These are phyloP conservation scores for Luzula sylvatica DNA, from an alignment of 176 grass and related monocot genomes.

Conservation along the genomic window DNA sequence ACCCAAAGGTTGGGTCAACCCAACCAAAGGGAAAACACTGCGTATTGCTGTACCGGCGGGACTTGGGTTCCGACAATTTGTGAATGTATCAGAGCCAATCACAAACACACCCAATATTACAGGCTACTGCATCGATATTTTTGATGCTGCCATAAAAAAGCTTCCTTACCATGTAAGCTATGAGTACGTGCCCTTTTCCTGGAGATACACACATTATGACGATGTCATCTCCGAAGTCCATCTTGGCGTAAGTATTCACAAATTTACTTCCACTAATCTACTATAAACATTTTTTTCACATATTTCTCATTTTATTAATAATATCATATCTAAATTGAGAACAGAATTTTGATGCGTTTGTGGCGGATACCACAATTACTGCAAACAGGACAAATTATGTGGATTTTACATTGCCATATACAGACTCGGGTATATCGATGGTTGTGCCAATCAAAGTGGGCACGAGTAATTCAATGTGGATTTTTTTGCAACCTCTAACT, in stretches of 20 bases:
- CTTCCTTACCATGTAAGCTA: slow-evolving; percentile 30
- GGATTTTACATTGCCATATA: slow-evolving; percentile 62
- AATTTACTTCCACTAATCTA: background rate
- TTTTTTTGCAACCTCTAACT: slow-evolving; percentile 38
- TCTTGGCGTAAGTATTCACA: slow-evolving; percentile 19
- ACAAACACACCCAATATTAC: slow-evolving; percentile 15
- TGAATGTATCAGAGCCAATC: slow-evolving; percentile 21
- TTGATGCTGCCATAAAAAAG: slow-evolving; percentile 27
- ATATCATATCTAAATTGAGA: background rate
- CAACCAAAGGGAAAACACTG: slow-evolving; percentile 23
- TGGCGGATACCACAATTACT: slow-evolving; percentile 51
- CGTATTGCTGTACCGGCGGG: slow-evolving; percentile 41
- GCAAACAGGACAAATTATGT: slow-evolving; percentile 23
- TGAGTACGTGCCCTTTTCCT: slow-evolving; percentile 21
- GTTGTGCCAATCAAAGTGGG: slow-evolving; percentile 26
- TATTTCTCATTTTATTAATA: background rate
- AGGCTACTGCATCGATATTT: slow-evolving; percentile 64
- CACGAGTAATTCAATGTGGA: slow-evolving; percentile 31
- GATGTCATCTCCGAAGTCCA: slow-evolving; percentile 45
- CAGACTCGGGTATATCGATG: slow-evolving; percentile 49
- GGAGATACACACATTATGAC: slow-evolving; percentile 31
- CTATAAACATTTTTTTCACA: background rate
- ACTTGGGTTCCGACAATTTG: slow-evolving; percentile 32
- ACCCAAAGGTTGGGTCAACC: slow-evolving; percentile 29
- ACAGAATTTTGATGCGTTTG: slow-evolving; percentile 34